A percentile compares a stretch with the other conserved stretches of the same genome.
Conservation (phyloP, 2,329 filamentous ascomycete genomes). For the Dothistroma septosporum region DNA sequence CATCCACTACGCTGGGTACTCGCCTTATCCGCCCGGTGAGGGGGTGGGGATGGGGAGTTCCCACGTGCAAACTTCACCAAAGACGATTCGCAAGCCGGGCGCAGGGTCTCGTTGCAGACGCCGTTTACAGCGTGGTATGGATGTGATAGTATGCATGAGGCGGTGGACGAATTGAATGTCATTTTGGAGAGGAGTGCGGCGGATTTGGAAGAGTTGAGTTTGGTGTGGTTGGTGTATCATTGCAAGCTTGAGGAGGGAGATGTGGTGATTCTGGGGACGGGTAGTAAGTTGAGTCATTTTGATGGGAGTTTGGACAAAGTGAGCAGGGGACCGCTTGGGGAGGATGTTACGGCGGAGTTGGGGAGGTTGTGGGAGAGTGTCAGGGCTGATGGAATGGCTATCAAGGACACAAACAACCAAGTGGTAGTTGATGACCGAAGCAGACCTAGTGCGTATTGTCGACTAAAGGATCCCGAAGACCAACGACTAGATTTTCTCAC, state of each 20-base stretch:
- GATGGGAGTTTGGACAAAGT: conserved; percentile 17
- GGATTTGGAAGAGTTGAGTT: conserved; percentile 39
- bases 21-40: conserved; percentile 23
- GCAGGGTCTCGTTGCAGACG: conserved; percentile 10
- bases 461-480: background rate
- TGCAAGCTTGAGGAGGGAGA: conserved; percentile 33
- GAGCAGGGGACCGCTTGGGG: conserved; percentile 20
- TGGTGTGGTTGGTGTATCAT: conserved; percentile 45
- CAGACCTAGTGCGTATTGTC: conserved; percentile 31
- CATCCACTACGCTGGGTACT: conserved; percentile 41
- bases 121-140: conserved; percentile 36
- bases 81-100: conserved; percentile 8
- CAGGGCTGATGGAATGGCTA: conserved; percentile 3
- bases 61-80: conserved; percentile 30
- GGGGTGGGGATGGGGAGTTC: no score
- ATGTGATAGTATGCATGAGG: conserved; percentile 40
- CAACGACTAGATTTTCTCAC: conserved; percentile 11
- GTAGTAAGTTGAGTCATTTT: conserved; percentile 16
- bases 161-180: conserved; percentile 37
- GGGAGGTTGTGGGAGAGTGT: conserved; percentile 16
- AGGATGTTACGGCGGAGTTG: conserved; percentile 16
- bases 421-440: conserved; percentile 43
- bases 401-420: background rate
- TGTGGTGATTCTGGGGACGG: conserved; percentile 35
- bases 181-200: conserved; percentile 36